Conservation (phyloP, 2,329 filamentous ascomycete species). For the Penicillium sp. region DNA sequence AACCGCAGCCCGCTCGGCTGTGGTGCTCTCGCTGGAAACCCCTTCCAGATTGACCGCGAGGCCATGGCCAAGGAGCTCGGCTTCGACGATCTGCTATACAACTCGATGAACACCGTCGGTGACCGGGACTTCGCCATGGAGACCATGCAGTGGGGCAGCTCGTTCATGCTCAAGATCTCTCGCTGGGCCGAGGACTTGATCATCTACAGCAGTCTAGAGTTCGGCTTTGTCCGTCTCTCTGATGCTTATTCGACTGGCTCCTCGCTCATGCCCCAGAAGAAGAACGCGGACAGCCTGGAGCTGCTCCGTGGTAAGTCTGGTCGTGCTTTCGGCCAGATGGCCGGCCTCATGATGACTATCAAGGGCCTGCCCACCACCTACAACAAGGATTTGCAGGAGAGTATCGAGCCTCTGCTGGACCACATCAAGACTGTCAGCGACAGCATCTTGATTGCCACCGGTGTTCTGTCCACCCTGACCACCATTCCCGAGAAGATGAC, state of each 20-base stretch:
- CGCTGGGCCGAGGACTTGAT: slow-evolving; percentile 86
- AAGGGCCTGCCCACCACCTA: slow-evolving; percentile 80
- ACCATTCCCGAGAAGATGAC: slow-evolving; percentile 75
- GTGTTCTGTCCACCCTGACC: slow-evolving; percentile 74
- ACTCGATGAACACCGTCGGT: slow-evolving; percentile 74
- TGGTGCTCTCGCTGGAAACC: slow-evolving; percentile 79
- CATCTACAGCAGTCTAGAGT: slow-evolving; percentile 76
- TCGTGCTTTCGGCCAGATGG: slow-evolving; percentile 78
- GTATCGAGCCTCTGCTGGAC: slow-evolving; percentile 82
- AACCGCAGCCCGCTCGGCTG: slow-evolving; percentile 73
- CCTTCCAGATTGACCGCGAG: slow-evolving; percentile 78
- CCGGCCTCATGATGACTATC: slow-evolving; percentile 74
- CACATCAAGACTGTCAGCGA: slow-evolving; percentile 79
- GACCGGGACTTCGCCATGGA: slow-evolving; percentile 84
- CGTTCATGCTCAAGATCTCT: slow-evolving; percentile 77
- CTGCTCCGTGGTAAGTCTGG: slow-evolving; percentile 78
- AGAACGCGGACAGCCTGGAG: slow-evolving; percentile 74
- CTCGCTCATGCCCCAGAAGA: slow-evolving; percentile 81
- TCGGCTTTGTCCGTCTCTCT: slow-evolving; percentile 73
- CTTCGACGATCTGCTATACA: slow-evolving; percentile 74
- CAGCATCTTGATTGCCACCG: slow-evolving; percentile 80
- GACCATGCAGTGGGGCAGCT: slow-evolving; percentile 76
- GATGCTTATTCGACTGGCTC: slow-evolving; percentile 81
- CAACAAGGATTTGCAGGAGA: slow-evolving; percentile 92
- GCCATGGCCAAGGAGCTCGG: slow-evolving; percentile 79